These are phyloP conservation scores for Avena sativa DNA, from an alignment of 176 grass and related monocot species.

Conservation along the genomic window DNA sequence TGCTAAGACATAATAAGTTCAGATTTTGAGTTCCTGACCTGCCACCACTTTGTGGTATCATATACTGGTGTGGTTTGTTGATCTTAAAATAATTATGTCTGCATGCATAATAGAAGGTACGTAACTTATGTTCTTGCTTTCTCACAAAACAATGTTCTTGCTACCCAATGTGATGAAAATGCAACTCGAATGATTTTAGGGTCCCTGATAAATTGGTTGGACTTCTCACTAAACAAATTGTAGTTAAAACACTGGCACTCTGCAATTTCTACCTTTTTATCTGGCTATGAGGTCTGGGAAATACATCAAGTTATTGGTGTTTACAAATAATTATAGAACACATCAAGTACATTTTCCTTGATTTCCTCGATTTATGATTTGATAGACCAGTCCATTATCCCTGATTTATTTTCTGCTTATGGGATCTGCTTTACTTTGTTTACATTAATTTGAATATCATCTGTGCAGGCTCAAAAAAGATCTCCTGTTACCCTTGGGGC, in stretches of 20 bases:
- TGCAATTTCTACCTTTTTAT: not conserved
- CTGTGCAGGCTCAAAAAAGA: conserved; percentile 82
- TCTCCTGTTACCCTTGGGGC: conserved; percentile 54
- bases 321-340: not conserved
- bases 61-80: not conserved
- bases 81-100: not conserved
- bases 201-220: not conserved
- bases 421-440: conserved; percentile 2
- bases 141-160: not conserved
- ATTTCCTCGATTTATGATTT: not conserved
- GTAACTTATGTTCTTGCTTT: not conserved
- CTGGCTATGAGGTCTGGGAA: not conserved
- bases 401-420: conserved; percentile 12
- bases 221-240: not conserved
- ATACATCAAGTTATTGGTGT: conserved; percentile 1
- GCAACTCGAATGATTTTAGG: not conserved
- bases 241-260: not conserved
- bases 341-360: not conserved
- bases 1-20: not conserved
- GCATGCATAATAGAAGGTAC: not conserved
- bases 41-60: not conserved
- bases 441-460: conserved; percentile 50
- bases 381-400: not conserved
- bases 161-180: not conserved
- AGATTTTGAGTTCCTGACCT: not conserved